Base-by-base conservation (phyloP, 176 grass and related monocot species). In the Paspalum notatum region DNA sequence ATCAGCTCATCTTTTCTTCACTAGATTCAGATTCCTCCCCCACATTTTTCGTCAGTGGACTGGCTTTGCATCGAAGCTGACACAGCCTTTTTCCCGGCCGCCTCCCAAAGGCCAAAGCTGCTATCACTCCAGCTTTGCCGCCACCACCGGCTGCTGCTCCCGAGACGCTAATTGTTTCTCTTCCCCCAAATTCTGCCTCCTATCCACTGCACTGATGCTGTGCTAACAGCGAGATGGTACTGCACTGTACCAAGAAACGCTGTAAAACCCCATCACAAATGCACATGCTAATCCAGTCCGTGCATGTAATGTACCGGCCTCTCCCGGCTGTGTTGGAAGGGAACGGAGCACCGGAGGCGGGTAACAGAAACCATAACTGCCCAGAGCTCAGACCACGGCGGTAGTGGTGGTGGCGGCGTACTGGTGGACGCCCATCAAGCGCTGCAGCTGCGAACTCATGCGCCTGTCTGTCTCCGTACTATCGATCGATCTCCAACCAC, bases 351-450 rank as follows among this genome's bases (percentile, higher is more conserved):
- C 21, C 27, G 58, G n/a, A n/a, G n/a, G 38, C 66, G 54, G 68
- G 42, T 65, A 72, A 79, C 48, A 38, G 58, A 60, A 79, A 44
- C 55, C 83, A 62, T 78, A 69, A 78, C 54, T 84, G 18, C n/a
- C 12, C 24, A 46, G 8, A 53, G 66, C 75, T 66, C 75, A 67
- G 68, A 80, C 83, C 83, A 79, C 83, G 12, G 22, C 6, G 43
- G 32, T 32, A 3, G 32, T 32, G 32, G 32, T 32, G 32, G 32
- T 32, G 32, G 3, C 3, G 32, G 32, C 3, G 32, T 32, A 32
- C 32, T 1, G 32, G 32, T 83, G 69, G 49, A 64, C 68, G 3
- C 37, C 26, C 37, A 65, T 11, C 67, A 66, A 47, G 41, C 38
- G 43, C 49, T 56, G 81, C 32, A 17, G 32, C 32, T 32, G 32